Conservation (phyloP, 2,329 filamentous ascomycete species). For the Elsinoe arachidis region DNA sequence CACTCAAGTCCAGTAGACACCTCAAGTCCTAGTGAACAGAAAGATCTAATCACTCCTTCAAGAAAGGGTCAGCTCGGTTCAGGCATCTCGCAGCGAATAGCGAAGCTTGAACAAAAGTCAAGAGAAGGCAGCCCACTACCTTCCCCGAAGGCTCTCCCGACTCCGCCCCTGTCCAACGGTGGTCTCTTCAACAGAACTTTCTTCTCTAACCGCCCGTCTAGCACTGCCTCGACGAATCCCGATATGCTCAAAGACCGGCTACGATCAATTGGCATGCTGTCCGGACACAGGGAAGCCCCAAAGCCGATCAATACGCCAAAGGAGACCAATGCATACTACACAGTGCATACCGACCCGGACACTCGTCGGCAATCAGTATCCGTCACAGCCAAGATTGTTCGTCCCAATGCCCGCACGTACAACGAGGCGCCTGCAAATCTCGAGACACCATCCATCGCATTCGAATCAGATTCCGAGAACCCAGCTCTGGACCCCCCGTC, state of each 20-base stretch:
- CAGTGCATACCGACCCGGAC: constrained; percentile 29
- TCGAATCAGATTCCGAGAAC: constrained; percentile 33
- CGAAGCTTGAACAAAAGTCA: constrained; percentile 30
- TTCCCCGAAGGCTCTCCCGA: constrained; percentile 12
- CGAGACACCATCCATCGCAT: constrained; percentile 32
- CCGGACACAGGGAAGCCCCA: background rate
- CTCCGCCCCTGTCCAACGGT: constrained; percentile 12
- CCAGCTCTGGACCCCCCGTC: constrained; percentile 38
- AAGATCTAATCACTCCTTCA: background rate
- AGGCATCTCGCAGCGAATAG: constrained; percentile 89
- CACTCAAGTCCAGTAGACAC: background rate
- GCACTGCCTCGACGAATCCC: background rate
- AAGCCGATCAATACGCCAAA: constrained; percentile 15
- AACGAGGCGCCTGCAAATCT: background rate
- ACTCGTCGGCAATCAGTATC: constrained; percentile 66
- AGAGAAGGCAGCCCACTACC: constrained; percentile 19
- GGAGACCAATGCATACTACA: constrained; percentile 31
- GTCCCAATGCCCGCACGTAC: constrained; percentile 32
- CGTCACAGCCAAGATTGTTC: constrained; percentile 75
- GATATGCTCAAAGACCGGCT: constrained; percentile 2
- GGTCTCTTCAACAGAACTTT: constrained; percentile 1
- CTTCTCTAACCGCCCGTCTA: background rate
- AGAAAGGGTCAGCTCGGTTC: constrained; percentile 72
- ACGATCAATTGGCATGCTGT: background rate
- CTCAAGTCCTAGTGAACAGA: background rate